Evolutionary conservation across 1,284 basidiomycete species (phyloP).

Genomic region (Melampsora larici-populina): DNA sequence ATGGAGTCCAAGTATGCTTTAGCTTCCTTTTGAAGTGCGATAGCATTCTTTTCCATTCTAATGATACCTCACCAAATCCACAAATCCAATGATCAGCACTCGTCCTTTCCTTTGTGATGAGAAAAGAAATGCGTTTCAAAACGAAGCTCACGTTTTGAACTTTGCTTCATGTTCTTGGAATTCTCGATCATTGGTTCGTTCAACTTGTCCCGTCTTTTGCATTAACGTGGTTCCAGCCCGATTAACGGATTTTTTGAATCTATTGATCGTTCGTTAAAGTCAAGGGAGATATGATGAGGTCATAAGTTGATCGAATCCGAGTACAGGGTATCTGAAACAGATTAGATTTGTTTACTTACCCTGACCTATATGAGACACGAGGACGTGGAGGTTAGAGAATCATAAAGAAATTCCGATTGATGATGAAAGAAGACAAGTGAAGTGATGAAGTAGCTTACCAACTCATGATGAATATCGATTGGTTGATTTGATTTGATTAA

Average conservation of each 20-base stretch:
- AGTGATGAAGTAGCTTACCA: not conserved
- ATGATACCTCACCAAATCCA: too few relatives aligned
- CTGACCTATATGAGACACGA: not conserved
- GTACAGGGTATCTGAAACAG: too few relatives aligned
- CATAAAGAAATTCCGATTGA: not conserved
- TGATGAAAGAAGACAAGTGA: not conserved
- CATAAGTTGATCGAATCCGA: constrained; percentile 34
- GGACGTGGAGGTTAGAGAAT: too few relatives aligned
- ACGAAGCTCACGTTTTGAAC: constrained; percentile 74
- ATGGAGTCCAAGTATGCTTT: constrained; percentile 94
- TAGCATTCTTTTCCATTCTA: constrained; percentile 91
- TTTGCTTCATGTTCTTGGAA: constrained; percentile 88
- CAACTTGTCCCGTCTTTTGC: constrained; percentile 96
- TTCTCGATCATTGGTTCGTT: constrained; percentile 88
- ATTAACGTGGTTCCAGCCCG: constrained; percentile 85
- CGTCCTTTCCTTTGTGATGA: too few relatives aligned
- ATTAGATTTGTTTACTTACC: not conserved
- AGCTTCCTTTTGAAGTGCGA: constrained; percentile 86
- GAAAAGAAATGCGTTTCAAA: too few relatives aligned
- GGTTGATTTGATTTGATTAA: not conserved
- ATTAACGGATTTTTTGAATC: constrained; percentile 92
- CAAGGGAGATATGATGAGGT: too few relatives aligned
- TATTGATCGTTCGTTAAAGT: not conserved
- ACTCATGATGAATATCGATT: not conserved
- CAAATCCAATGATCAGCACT: not conserved